A percentile compares a stretch with the other conserved stretches of the same genome.
phyloP scores from a whole-genome alignment of 306 rosid genomes.

The Inga leiocalycina region DNA sequence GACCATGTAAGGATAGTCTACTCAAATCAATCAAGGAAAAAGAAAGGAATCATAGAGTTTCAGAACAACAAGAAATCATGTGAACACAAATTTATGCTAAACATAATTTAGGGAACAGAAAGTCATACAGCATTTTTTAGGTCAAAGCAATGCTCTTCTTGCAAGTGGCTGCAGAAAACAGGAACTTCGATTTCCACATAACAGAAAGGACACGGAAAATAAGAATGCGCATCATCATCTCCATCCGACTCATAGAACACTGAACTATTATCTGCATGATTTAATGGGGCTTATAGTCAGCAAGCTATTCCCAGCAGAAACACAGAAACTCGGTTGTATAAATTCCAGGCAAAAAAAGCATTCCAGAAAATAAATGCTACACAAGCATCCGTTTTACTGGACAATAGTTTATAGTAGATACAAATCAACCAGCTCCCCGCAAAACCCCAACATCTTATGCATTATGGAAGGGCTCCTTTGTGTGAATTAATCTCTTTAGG shows the following conservation, averaged over 20 bases:
- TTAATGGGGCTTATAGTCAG: conserved; percentile 13
- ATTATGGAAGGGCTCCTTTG: background rate
- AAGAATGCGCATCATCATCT: conserved; percentile 57
- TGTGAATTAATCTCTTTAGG: conserved; percentile 13
- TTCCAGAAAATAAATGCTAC: conserved; percentile 12
- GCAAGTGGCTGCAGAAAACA: conserved; percentile 65
- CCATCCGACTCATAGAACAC: conserved; percentile 57
- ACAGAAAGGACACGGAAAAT: conserved; percentile 87
- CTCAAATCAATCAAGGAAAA: conserved; percentile 16
- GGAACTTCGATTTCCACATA: conserved; percentile 72
- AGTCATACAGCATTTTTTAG: conserved; percentile 68
- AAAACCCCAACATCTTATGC: conserved; percentile 2
- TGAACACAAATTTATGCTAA: conserved; percentile 7
- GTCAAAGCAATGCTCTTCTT: conserved; percentile 83
- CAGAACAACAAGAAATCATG: conserved; percentile 4
- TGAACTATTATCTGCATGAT: conserved; percentile 48
- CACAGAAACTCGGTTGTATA: background rate
- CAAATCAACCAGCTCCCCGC: conserved; percentile 4
- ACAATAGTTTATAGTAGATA: background rate
- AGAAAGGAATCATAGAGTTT: background rate
- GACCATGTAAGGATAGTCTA: background rate
- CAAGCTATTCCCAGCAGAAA: conserved; percentile 24
- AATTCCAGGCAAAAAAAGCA: conserved; percentile 5
- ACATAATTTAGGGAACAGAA: background rate
- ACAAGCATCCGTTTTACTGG: background rate